Conservation (phyloP, 805 yeast genomes). For the Saccharomycopsis oosterbeekiorum region DNA sequence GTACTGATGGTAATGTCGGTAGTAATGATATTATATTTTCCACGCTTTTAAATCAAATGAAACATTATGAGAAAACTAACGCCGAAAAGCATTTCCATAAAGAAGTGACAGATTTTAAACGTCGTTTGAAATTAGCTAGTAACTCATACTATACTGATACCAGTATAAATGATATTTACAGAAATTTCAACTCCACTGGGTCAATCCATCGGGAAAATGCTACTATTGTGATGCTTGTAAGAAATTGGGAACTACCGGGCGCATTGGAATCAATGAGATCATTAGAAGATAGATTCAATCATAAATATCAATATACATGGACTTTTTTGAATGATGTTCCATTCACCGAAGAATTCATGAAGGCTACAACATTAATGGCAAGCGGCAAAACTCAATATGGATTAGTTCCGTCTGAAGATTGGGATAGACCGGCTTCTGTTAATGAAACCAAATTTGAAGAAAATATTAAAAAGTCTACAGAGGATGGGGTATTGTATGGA, state of each 20-base stretch:
- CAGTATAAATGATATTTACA: constrained; percentile 1
- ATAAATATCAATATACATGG: constrained; percentile 62
- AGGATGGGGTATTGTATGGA: constrained; percentile 51
- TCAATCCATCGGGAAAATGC: constrained; percentile 63
- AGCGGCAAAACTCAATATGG: constrained; percentile 61
- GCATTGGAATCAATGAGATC: constrained; percentile 71
- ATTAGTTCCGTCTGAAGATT: constrained; percentile 52
- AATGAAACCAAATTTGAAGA: constrained; percentile 46
- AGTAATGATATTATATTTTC: background rate
- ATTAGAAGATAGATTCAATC: constrained; percentile 66
- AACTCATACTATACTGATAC: constrained; percentile 8
- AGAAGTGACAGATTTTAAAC: background rate
- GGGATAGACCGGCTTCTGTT: constrained; percentile 71
- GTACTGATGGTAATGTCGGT: too few relatives aligned
- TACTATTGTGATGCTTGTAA: constrained; percentile 74
- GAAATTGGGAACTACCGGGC: constrained; percentile 69
- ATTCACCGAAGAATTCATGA: constrained; percentile 52
- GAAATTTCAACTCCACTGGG: background rate
- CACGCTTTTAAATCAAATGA: background rate
- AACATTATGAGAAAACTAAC: background rate
- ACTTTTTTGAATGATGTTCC: constrained; percentile 69
- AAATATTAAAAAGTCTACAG: constrained; percentile 34
- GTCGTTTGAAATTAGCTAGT: constrained; percentile 6
- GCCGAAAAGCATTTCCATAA: background rate
- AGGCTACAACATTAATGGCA: constrained; percentile 50